phyloP scores from a whole-genome alignment of 257 asterid species.

The Solanum peruvianum region DNA sequence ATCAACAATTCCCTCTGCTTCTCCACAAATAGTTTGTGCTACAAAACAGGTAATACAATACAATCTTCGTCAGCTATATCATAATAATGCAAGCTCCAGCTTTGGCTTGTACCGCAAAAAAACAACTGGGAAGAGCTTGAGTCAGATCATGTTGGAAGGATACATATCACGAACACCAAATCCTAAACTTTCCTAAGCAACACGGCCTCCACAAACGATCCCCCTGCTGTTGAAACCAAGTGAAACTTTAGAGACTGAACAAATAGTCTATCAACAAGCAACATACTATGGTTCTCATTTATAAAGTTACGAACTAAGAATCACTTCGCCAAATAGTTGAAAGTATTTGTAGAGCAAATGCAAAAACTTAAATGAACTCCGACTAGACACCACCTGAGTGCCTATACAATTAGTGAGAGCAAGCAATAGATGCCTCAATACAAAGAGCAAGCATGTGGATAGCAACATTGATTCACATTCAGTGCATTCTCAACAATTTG shows the following conservation, averaged over 20 bases:
- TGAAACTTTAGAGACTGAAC: background rate
- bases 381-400: background rate
- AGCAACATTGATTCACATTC: background rate
- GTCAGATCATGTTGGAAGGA: background rate
- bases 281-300: background rate
- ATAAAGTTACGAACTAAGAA: background rate
- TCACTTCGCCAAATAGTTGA: background rate
- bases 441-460: background rate
- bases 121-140: background rate
- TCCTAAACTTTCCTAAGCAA: slow-evolving; percentile 14
- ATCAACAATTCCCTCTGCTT: slow-evolving; percentile 38
- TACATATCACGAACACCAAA: background rate
- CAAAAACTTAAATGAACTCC: background rate
- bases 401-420: background rate
- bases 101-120: background rate
- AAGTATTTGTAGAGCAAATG: background rate
- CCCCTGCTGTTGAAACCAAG: slow-evolving; percentile 34
- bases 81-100: background rate
- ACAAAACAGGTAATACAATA: background rate
- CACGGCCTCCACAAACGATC: slow-evolving; percentile 70
- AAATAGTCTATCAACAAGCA: background rate
- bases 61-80: background rate
- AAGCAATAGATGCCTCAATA: background rate
- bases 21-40: background rate
- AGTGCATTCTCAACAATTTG: background rate